Evolutionary conservation across 306 rosid species (phyloP).

Genomic region (Ormosia semicastrata): DNA sequence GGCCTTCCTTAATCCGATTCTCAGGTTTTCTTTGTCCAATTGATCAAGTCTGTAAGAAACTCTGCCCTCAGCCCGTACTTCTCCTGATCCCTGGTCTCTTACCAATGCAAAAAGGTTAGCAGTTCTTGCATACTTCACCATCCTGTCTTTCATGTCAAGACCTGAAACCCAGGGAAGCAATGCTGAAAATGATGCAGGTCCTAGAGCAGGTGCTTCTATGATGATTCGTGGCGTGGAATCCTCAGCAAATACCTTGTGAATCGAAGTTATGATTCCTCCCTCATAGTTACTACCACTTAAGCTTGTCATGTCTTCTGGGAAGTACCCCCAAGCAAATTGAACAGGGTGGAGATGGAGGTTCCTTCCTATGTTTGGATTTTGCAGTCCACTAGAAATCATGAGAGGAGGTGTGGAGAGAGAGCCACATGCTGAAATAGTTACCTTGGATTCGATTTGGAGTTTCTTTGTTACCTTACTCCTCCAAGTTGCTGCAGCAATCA

Average conservation of each 20-base stretch:
- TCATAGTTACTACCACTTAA: conserved; percentile 55
- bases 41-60: conserved; percentile 50
- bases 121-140: conserved; percentile 72
- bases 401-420: conserved; percentile 76
- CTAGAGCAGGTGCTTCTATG: conserved; percentile 68
- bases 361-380: conserved; percentile 70
- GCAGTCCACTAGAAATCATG: conserved; percentile 72
- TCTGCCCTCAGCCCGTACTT: conserved; percentile 50
- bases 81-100: conserved; percentile 85
- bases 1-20: conserved; percentile 61
- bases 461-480: conserved; percentile 54
- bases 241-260: conserved; percentile 62
- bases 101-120: conserved; percentile 66
- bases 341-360: conserved; percentile 89
- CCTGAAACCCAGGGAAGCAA: conserved; percentile 80
- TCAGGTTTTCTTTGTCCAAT: conserved; percentile 66
- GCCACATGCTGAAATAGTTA: conserved; percentile 79
- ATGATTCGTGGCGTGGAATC: conserved; percentile 45
- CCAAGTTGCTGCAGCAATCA: conserved; percentile 49
- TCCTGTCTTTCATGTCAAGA: conserved; percentile 60
- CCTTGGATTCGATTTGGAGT: conserved; percentile 73
- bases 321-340: conserved; percentile 74
- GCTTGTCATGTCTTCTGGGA: conserved; percentile 55
- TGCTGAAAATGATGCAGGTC: conserved; percentile 72
- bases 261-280: conserved; percentile 87